Evolutionary conservation across 2,329 filamentous ascomycete genomes (phyloP).

Genomic region (Torrubiella hemipterigena): DNA sequence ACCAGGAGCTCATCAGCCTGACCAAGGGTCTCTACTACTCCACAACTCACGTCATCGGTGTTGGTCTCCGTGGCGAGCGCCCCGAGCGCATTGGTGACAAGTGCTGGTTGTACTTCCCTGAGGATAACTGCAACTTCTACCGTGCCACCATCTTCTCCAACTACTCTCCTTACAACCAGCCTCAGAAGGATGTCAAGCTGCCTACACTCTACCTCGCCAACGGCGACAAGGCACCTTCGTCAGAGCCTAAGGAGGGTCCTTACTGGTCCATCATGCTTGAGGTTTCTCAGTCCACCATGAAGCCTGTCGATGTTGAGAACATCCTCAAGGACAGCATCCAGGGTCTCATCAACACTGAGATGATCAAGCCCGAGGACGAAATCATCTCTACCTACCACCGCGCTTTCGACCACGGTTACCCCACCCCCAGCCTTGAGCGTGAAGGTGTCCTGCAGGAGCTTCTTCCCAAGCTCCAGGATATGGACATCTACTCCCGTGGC

Average conservation of each 20-base stretch:
- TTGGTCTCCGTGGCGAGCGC: conserved; percentile 82
- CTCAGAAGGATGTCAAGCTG: conserved; percentile 68
- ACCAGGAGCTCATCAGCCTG: conserved; percentile 69
- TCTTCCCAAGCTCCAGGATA: conserved; percentile 79
- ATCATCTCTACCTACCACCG: conserved; percentile 98
- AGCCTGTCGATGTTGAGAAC: conserved; percentile 80
- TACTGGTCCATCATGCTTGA: conserved; percentile 99
- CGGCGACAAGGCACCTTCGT: conserved; percentile 65
- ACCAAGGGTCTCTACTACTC: conserved; percentile 94
- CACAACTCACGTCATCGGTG: conserved; percentile 91
- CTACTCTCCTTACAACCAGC: conserved; percentile 98
- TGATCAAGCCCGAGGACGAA: conserved; percentile 84
- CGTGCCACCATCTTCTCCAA: conserved; percentile 99
- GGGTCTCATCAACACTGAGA: conserved; percentile 94
- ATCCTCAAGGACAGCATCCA: conserved; percentile 86
- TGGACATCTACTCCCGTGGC: conserved; percentile 89
- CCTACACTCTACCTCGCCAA: conserved; percentile 77
- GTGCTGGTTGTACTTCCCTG: conserved; percentile 99
- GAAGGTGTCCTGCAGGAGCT: conserved; percentile 89
- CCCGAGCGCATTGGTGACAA: conserved; percentile 97
- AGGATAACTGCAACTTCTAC: conserved; percentile 98
- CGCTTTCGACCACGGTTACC: conserved; percentile 96
- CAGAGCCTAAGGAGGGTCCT: conserved; percentile 69
- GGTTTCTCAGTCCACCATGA: conserved; percentile 90
- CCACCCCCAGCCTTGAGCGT: conserved; percentile 86